Base-by-base conservation (phyloP, 306 rosid species). In the Lathyrus aphaca region DNA sequence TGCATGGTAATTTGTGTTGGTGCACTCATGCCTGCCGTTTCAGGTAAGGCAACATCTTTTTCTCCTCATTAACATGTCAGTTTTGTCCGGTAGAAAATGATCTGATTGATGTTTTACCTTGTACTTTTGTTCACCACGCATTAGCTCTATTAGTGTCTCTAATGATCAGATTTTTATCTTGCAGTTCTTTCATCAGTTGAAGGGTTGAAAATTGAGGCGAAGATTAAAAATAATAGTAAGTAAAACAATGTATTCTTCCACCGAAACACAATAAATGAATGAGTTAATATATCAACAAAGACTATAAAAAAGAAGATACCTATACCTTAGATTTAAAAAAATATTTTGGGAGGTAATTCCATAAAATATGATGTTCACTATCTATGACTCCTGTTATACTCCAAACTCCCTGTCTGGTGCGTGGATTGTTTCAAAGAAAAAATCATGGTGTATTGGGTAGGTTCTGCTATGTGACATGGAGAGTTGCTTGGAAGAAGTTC, bases 1-100 rank as follows among this genome's bases (percentile, higher is more conserved):
- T 89, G 90, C 80, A 91, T 91, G 97, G 82, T 79, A 63, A 81
- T 91, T 59, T 82, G 91, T 64, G 71, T 79, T 43, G 92, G 96
- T 65, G 82, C 87, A 7, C 85, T 89, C 63, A 74, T 89, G 45
- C 97, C 97, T 79, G 88, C 91, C 44, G 77, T 91, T 74, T 89
- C 96, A 15, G 89, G 96, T 85, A 71, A 74, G 68, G 39, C 32
- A 15, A 35, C 69, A 42, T 78, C 18, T 75, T 72, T 73, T 65
- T 69, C 59, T 37, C 64, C 16, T 48, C 17, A 4, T 45, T 64
- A 21, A 18, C 45, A 40, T 68, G n/a, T 59, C 61, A 29, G 58
- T 44, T 56, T 56, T 55, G 43, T 77, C 49, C 37, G 11, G 25
- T 51, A 53, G 61, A 25, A 62, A 56, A 68, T 32, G 62, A 35